A percentile compares a stretch with the other conserved stretches of the same genome.
Conservation (phyloP, 1,139 yeast species). For the Nematodospora anomalae region DNA sequence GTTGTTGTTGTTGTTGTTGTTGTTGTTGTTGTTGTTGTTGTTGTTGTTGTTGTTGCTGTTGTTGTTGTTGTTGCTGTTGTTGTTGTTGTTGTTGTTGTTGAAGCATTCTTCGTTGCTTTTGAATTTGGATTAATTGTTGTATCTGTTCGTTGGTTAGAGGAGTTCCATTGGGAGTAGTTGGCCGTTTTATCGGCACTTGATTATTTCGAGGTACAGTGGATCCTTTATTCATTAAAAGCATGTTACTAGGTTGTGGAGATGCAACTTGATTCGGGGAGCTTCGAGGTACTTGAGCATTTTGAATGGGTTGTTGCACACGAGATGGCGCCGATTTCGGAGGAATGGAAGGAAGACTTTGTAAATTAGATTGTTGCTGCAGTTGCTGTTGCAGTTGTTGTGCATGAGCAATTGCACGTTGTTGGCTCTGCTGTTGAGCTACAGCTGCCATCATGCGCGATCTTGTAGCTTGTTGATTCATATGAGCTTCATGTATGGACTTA, state of each 20-base stretch:
- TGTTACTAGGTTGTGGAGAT: conserved; percentile 5
- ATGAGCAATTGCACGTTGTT: conserved; percentile 13
- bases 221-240: conserved; percentile 1
- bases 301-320: conserved; percentile 1
- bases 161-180: conserved; percentile 53
- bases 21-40: conserved; percentile 5
- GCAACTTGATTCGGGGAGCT: conserved; percentile 3
- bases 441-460: conserved; percentile 43
- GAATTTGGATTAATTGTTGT: conserved; percentile 52
- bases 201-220: conserved; percentile 1
- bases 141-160: conserved; percentile 57
- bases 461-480: conserved; percentile 52
- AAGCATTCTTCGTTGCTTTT: conserved; percentile 51
- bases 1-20: conserved; percentile 5
- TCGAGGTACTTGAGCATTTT: not conserved
- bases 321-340: conserved; percentile 3
- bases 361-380: conserved; percentile 15
- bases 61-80: conserved; percentile 16
- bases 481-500: conserved; percentile 75
- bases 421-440: conserved; percentile 37
- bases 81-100: conserved; percentile 37
- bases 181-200: conserved; percentile 24
- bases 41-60: conserved; percentile 12
- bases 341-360: conserved; percentile 9
- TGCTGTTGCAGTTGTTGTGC: conserved; percentile 14